Percentiles rank a stretch among this genome's conserved stretches.
These are phyloP conservation scores for Candida pseudocylindracea DNA, from an alignment of 1,139 yeast genomes.

Conservation along the genomic window DNA sequence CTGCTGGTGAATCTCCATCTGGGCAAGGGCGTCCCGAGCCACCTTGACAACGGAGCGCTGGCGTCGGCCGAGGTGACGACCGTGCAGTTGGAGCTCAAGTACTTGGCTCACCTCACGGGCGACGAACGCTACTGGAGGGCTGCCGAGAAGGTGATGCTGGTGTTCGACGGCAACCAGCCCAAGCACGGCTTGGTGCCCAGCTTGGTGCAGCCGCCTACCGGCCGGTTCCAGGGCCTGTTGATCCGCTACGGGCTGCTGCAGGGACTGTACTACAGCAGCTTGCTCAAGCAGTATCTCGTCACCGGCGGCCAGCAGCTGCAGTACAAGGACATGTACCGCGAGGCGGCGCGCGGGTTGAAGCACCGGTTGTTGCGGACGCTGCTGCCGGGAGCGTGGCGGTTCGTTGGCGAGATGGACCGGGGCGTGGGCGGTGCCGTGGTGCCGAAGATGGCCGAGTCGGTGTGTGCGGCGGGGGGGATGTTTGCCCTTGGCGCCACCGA, in stretches of 20 bases:
- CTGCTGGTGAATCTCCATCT: conserved; percentile 54
- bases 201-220: conserved; percentile 54
- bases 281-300: conserved; percentile 69
- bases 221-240: conserved; percentile 35
- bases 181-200: conserved; percentile 68
- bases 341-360: conserved; percentile 53
- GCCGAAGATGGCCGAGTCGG: conserved; percentile 86
- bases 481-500: conserved; percentile 79
- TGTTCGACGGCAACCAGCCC: conserved; percentile 33
- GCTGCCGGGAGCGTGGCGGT: conserved; percentile 38
- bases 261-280: conserved; percentile 81
- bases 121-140: conserved; percentile 58
- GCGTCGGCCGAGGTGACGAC: conserved; percentile 88
- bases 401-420: conserved; percentile 54
- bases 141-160: conserved; percentile 51
- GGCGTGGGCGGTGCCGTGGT: conserved; percentile 42
- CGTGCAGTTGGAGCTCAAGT: conserved; percentile 73
- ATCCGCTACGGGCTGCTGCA: conserved; percentile 82
- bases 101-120: conserved; percentile 61
- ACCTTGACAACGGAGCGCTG: conserved; percentile 42
- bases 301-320: conserved; percentile 38
- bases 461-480: conserved; percentile 82
- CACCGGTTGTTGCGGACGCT: conserved; percentile 41
- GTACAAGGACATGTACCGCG: conserved; percentile 59
- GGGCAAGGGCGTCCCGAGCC: conserved; percentile 36